Percentiles rank a stretch among this genome's conserved stretches.
Evolutionary conservation across 2,329 filamentous ascomycete species (phyloP).

Genomic region (Aspergillus jensenii): DNA sequence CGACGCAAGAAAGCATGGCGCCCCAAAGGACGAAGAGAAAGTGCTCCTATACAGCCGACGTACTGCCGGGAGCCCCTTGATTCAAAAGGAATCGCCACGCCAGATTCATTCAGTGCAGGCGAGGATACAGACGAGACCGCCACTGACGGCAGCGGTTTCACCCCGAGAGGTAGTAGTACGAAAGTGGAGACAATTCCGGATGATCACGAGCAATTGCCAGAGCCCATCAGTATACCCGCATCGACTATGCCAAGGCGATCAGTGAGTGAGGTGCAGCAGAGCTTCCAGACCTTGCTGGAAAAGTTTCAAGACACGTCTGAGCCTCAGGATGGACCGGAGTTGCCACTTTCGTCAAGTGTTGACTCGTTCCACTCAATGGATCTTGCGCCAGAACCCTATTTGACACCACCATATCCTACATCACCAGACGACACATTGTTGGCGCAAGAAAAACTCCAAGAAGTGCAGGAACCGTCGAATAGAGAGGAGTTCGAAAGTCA

Average conservation of each 20-base stretch:
- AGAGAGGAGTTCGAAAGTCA: background rate
- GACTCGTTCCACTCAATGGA: slow-evolving; percentile 46
- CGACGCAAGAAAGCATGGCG: slow-evolving; percentile 69
- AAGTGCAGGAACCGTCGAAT: background rate
- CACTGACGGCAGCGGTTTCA: slow-evolving; percentile 32
- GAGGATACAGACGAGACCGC: slow-evolving; percentile 34
- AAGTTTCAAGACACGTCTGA: slow-evolving; percentile 37
- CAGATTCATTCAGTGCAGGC: slow-evolving; percentile 28
- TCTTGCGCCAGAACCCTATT: slow-evolving; percentile 19
- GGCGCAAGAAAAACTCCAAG: background rate
- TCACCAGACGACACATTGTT: slow-evolving; percentile 8
- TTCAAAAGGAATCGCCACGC: slow-evolving; percentile 13
- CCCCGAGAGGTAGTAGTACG: slow-evolving; percentile 24
- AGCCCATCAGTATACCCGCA: slow-evolving; percentile 11
- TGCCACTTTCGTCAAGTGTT: slow-evolving; percentile 35
- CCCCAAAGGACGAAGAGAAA: slow-evolving; percentile 53
- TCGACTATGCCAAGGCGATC: slow-evolving; percentile 19
- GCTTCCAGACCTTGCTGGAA: slow-evolving; percentile 38
- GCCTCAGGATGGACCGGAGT: slow-evolving; percentile 26
- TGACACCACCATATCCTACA: slow-evolving; percentile 21
- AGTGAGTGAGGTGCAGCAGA: slow-evolving; percentile 30
- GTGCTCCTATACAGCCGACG: slow-evolving; percentile 21
- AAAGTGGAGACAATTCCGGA: slow-evolving; percentile 25
- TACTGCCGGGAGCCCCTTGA: slow-evolving; percentile 16
- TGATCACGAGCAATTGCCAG: slow-evolving; percentile 15